A percentile compares a stretch with the other conserved stretches of the same genome.
Evolutionary conservation across 257 asterid genomes (phyloP).

Genomic region (Primulina eburnea): DNA sequence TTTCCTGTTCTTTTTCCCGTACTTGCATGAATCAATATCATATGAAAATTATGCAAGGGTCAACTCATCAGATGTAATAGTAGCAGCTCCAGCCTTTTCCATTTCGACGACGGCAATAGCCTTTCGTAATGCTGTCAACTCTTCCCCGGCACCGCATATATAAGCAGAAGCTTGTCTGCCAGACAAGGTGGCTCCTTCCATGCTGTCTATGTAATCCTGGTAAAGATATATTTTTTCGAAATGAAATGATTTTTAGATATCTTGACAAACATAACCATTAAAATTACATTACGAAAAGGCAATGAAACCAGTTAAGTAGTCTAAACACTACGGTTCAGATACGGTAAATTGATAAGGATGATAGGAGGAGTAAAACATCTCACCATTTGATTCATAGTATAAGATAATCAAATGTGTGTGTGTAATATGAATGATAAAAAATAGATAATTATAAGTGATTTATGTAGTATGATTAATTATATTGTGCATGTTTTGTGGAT

Average conservation of each 20-base stretch:
- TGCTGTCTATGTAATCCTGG: constrained; percentile 98
- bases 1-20: background rate
- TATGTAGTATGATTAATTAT: too few species aligned
- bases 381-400: too few species aligned
- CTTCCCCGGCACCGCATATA: constrained; percentile 83
- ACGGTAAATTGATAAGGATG: too few species aligned
- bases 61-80: constrained; percentile 45
- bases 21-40: background rate
- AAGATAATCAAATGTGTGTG: background rate
- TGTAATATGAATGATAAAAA: background rate
- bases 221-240: background rate
- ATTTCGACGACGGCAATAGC: constrained; percentile 32
- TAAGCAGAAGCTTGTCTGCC: constrained; percentile 92
- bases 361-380: too few species aligned
- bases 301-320: background rate
- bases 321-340: too few species aligned
- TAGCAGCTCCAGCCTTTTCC: constrained; percentile 26
- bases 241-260: too few species aligned
- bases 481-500: too few species aligned
- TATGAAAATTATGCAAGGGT: constrained; percentile 40
- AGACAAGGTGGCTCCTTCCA: constrained; percentile 98
- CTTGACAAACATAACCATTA: background rate
- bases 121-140: constrained; percentile 56
- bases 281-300: background rate
- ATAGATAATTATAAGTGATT: background rate